Evolutionary conservation across 2,329 filamentous ascomycete species (phyloP).

Genomic region (Xylaria sp.): DNA sequence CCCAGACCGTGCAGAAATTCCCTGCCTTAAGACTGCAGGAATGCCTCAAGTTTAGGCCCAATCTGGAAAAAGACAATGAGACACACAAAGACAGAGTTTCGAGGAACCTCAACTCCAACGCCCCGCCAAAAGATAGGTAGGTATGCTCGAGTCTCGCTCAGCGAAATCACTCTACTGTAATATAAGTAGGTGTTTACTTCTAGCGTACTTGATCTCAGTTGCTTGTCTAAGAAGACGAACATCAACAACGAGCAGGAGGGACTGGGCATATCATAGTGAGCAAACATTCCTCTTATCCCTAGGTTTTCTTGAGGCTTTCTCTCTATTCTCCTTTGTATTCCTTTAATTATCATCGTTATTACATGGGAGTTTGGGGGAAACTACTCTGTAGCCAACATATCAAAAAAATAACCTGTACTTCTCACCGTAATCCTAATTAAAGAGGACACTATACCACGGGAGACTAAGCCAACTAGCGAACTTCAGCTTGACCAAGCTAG

Average conservation of each 20-base stretch:
- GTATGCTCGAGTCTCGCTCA: constrained; percentile 28
- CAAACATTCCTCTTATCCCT: constrained; percentile 5
- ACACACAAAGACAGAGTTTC: constrained; percentile 35
- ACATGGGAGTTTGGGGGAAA: constrained; percentile 37
- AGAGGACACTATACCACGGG: constrained; percentile 32
- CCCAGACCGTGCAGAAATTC: constrained; percentile 34
- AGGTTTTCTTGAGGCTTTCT: constrained; percentile 7
- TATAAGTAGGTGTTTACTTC: constrained; percentile 15
- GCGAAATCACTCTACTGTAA: constrained; percentile 28
- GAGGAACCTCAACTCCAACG: constrained; percentile 21
- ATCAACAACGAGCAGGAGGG: constrained; percentile 3
- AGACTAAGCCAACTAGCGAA: constrained; percentile 38
- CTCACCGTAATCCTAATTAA: constrained; percentile 31
- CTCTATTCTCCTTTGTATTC: background rate
- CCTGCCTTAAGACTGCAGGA: constrained; percentile 28
- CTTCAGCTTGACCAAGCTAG: constrained; percentile 49
- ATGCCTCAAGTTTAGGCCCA: constrained; percentile 35
- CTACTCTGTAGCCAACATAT: constrained; percentile 31
- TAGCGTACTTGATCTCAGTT: constrained; percentile 22
- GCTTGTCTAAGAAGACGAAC: constrained; percentile 7
- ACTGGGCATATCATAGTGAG: constrained; percentile 18
- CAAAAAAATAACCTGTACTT: constrained; percentile 23
- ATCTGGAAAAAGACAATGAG: constrained; percentile 32
- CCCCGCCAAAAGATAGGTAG: constrained; percentile 24
- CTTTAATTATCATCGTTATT: constrained; percentile 2